Base-by-base conservation (phyloP, 495 filamentous ascomycete genomes). In the Xylaria sp. region DNA sequence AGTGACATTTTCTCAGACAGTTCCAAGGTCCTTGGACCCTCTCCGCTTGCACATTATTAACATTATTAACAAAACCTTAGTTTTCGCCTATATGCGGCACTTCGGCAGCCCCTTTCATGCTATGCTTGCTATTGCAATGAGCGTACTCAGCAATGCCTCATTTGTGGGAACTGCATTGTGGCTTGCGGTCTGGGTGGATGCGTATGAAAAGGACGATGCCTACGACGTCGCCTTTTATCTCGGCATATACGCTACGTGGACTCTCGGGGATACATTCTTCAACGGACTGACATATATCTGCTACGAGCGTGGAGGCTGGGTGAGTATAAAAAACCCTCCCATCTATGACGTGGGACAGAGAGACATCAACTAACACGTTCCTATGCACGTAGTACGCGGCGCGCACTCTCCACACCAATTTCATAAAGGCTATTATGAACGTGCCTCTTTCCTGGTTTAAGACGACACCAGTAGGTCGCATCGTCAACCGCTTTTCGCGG, bases 361-460 rank as follows among this genome's bases (percentile, higher is more conserved):
- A n/a, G n/a, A n/a, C n/a, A n/a, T n/a, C n/a, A n/a, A n/a, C n/a
- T n/a, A n/a, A n/a, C n/a, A n/a, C n/a, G n/a, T n/a, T n/a, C n/a
- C n/a, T n/a, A n/a, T n/a, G n/a, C n/a, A n/a, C n/a, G 17, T 87
- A 86, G 82, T 75, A 75, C 29, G 85, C 86, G 2, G 84, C 85
- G 7, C 75, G 82, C 41, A 72, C 72, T 6, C 74, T 89, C 14
- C 86, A 88, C 71, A 77, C 78, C 14, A 78, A 79, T 4, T 79
- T 87, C 52, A 77, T 87, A 5, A 77, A 72, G 33, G 78, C 80
- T 6, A 78, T 89, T 5, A 72, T 89, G 67, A 81, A 80, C 37
- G 85, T 86, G 19, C 84, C 88, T 9, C 79, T 88, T 21, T 79
- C 81, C 3, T 89, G 86, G 80, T 88, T 86, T 68, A 87, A 88